Percentiles rank a stretch among this genome's conserved stretches.
Evolutionary conservation across 495 filamentous ascomycete species (phyloP).

Genomic region (Tuber magnatum): DNA sequence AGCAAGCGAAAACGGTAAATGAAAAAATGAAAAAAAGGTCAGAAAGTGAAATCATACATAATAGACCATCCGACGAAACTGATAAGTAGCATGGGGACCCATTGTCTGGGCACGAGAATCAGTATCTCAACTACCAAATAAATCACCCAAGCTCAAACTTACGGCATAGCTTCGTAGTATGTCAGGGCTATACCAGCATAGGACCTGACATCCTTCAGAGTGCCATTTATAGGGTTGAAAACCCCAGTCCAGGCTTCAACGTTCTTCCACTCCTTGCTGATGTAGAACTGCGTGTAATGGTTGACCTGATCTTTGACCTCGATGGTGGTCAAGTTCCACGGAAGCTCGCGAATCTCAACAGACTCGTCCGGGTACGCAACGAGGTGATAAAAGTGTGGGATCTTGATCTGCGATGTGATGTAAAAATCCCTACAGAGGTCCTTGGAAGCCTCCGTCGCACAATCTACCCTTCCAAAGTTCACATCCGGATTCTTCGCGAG

Average conservation of each 20-base stretch:
- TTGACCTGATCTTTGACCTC: slow-evolving; percentile 14
- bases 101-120: slow-evolving; percentile 27
- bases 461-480: slow-evolving; percentile 37
- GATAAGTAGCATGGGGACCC: slow-evolving; percentile 69
- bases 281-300: slow-evolving; percentile 45
- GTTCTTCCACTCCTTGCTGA: slow-evolving; percentile 53
- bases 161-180: slow-evolving; percentile 27
- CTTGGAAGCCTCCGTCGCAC: slow-evolving; percentile 21
- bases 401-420: slow-evolving; percentile 27
- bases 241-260: slow-evolving; percentile 53
- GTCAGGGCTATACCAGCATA: slow-evolving; percentile 16
- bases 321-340: slow-evolving; percentile 18
- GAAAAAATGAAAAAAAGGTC: not conserved
- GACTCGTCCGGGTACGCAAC: slow-evolving; percentile 32
- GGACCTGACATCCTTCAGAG: slow-evolving; percentile 30
- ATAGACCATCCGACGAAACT: slow-evolving; percentile 72
- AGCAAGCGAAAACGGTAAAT: slow-evolving; percentile 33
- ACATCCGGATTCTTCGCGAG: slow-evolving; percentile 22
- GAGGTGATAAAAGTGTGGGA: slow-evolving; percentile 35
- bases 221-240: slow-evolving; percentile 59
- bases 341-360: slow-evolving; percentile 26
- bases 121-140: not conserved
- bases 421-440: slow-evolving; percentile 33
- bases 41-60: slow-evolving; percentile 60
- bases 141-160: not conserved